A percentile compares a stretch with the other conserved stretches of the same genome.
Evolutionary conservation across 805 yeast species (phyloP).

Genomic region (Lachancea sp.): DNA sequence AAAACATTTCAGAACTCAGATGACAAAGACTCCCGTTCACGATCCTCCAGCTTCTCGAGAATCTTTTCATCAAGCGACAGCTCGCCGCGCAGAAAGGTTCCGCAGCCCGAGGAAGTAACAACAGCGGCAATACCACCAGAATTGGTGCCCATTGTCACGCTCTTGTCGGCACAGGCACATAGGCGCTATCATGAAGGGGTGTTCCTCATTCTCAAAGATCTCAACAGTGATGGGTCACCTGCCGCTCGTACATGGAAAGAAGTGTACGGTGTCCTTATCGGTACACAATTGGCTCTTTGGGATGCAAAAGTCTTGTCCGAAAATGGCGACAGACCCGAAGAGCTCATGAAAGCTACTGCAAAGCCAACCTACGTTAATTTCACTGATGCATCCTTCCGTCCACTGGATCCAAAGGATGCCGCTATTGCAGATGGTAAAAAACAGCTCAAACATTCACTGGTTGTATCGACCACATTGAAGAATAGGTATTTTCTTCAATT

Average conservation of each 20-base stretch:
- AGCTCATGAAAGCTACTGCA: slow-evolving; percentile 50
- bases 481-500: slow-evolving; percentile 82
- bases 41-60: slow-evolving; percentile 22
- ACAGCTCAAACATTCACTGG: slow-evolving; percentile 66
- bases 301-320: slow-evolving; percentile 59
- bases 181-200: slow-evolving; percentile 73
- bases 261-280: slow-evolving; percentile 85
- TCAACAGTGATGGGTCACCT: slow-evolving; percentile 81
- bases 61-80: slow-evolving; percentile 16
- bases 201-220: slow-evolving; percentile 64
- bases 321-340: slow-evolving; percentile 38
- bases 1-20: slow-evolving; percentile 17
- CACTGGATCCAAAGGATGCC: slow-evolving; percentile 58
- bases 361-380: slow-evolving; percentile 86
- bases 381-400: slow-evolving; percentile 80
- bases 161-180: slow-evolving; percentile 66
- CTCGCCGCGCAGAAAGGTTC: slow-evolving; percentile 11
- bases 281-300: slow-evolving; percentile 91
- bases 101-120: slow-evolving; percentile 17
- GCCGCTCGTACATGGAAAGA: slow-evolving; percentile 83
- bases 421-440: slow-evolving; percentile 41
- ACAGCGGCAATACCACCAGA: slow-evolving; percentile 34
- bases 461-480: slow-evolving; percentile 88
- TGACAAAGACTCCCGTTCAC: slow-evolving; percentile 11
- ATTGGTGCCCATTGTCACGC: slow-evolving; percentile 61